These are phyloP conservation scores for Coemansia sp. DNA, from an alignment of 192 early-diverging fungal genomes.

Conservation along the genomic window DNA sequence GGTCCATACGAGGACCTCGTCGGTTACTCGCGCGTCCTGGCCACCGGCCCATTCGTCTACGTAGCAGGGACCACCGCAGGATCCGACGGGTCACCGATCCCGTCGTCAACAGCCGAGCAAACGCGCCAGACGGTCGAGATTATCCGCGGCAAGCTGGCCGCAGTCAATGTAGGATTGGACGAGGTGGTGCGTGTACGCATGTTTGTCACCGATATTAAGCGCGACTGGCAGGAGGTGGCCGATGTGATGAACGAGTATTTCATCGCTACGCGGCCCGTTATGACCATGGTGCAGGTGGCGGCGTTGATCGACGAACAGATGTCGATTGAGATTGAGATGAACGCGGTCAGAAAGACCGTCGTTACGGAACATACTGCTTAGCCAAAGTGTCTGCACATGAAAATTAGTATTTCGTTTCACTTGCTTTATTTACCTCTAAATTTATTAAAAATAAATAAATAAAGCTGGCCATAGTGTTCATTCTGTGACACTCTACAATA, in stretches of 20 bases:
- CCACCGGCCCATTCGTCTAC: conserved; percentile 18
- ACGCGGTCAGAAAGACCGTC: conserved; percentile 33
- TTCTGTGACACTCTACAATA: too few relatives aligned
- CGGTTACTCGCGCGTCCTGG: conserved; percentile 31
- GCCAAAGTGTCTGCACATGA: too few relatives aligned
- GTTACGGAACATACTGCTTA: too few relatives aligned
- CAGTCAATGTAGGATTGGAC: conserved; percentile 10
- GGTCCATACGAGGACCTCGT: conserved; percentile 30
- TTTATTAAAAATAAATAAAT: too few relatives aligned
- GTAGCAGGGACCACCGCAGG: conserved; percentile 28
- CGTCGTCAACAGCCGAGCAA: conserved; percentile 5
- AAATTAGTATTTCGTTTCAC: too few relatives aligned
- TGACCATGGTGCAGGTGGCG: conserved; percentile 44
- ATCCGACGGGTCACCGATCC: conserved; percentile 20
- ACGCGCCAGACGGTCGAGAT: conserved; percentile 23
- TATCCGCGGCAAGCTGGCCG: conserved; percentile 12
- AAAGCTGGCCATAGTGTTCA: too few relatives aligned
- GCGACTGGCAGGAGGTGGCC: conserved; percentile 35
- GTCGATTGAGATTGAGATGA: conserved; percentile 49
- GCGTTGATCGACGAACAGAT: conserved; percentile 38
- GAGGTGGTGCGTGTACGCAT: conserved; percentile 41
- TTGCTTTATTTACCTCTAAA: too few relatives aligned
- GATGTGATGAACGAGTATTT: conserved; percentile 33
- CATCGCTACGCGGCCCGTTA: conserved; percentile 18
- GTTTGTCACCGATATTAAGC: conserved; percentile 40